Evolutionary conservation across 768 basidiomycete species (phyloP), one percentile per base, ranked within the genome.

Genomic region (Rhizopogon rudus): DNA sequence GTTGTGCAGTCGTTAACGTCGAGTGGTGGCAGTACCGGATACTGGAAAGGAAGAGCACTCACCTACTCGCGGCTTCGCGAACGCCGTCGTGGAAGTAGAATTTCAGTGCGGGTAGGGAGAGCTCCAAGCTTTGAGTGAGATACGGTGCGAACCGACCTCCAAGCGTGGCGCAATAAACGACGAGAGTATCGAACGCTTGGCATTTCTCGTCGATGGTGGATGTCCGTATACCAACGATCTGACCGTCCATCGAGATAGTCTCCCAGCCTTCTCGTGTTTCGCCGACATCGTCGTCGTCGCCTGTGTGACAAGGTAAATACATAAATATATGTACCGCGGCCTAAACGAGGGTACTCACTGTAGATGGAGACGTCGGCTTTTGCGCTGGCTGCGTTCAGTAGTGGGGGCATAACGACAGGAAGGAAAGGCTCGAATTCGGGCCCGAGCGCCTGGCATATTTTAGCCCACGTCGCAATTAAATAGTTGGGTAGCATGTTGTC

Each of bases 31-130:
- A 41, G 29, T 6, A n/a, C 12, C 16, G 17, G 25, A 14, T 10
- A 22, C 17, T 10, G 29, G 33, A 52, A n/a, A 37, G 29, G 14
- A 40, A 33, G 20, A 31, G 14, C 22, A 75, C 83, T 50, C 61
- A 92, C 90, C 90, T 0, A 85, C 84, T 65, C 77, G 84, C 67
- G 0, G 88, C 87, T 65, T 93, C 91, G 20, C 90, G 67, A 0
- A 93, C 91, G 1, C 91, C 89, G 53, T 93, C 91, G 59, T 93
- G 90, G 70, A 91, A 91, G 65, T 85, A 87, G 63, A 91, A 93
- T 42, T 79, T 72, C 44, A 93, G 64, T 2, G 81, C 82, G 0
- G 87, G 88, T 1, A 93, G 70, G 2, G 87, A 80, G 3, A 92
- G 79, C 62, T 89, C 86, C 3, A 93, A 74, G 9, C 78, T 80